phyloP scores from a whole-genome alignment of 805 yeast species.

The Sugiyamaella lignohabitans region DNA sequence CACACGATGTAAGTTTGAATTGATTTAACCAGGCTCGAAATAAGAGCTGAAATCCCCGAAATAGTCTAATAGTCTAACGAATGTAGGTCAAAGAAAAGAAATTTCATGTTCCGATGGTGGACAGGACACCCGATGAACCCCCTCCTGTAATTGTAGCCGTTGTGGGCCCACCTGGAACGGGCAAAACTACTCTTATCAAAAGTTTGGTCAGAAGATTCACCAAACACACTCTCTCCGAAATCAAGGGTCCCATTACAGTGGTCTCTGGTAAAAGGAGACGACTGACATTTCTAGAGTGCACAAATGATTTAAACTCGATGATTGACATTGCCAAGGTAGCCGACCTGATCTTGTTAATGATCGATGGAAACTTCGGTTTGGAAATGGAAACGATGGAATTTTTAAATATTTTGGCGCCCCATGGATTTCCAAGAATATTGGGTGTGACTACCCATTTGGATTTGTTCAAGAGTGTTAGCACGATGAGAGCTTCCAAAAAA shows the following conservation, averaged over 20 bases:
- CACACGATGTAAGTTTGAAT: slow-evolving; percentile 52
- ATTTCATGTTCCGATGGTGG: slow-evolving; percentile 95
- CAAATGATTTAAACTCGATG: slow-evolving; percentile 91
- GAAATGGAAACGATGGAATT: slow-evolving; percentile 99
- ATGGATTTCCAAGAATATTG: slow-evolving; percentile 96
- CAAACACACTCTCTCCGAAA: slow-evolving; percentile 75
- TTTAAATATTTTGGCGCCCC: slow-evolving; percentile 90
- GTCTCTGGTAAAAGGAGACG: slow-evolving; percentile 93
- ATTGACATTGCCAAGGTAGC: slow-evolving; percentile 93
- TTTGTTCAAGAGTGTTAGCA: slow-evolving; percentile 80
- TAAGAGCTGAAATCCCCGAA: no score
- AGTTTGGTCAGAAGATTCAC: slow-evolving; percentile 83
- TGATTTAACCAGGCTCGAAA: neutral
- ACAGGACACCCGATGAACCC: slow-evolving; percentile 95
- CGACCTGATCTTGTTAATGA: slow-evolving; percentile 78
- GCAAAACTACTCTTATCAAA: slow-evolving; percentile 87
- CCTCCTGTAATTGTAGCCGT: slow-evolving; percentile 96
- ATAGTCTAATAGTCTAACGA: no score
- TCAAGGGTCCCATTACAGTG: slow-evolving; percentile 94
- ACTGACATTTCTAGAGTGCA: slow-evolving; percentile 86
- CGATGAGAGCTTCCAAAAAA: slow-evolving; percentile 86
- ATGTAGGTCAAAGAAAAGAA: slow-evolving; percentile 57
- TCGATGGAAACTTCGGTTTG: slow-evolving; percentile 96
- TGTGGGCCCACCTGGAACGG: slow-evolving; percentile 99
- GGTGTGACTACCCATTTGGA: slow-evolving; percentile 96